Evolutionary conservation across 2,329 filamentous ascomycete genomes (phyloP), one percentile per base, ranked within the genome.

Genomic region (Hymenoscyphus scutula): DNA sequence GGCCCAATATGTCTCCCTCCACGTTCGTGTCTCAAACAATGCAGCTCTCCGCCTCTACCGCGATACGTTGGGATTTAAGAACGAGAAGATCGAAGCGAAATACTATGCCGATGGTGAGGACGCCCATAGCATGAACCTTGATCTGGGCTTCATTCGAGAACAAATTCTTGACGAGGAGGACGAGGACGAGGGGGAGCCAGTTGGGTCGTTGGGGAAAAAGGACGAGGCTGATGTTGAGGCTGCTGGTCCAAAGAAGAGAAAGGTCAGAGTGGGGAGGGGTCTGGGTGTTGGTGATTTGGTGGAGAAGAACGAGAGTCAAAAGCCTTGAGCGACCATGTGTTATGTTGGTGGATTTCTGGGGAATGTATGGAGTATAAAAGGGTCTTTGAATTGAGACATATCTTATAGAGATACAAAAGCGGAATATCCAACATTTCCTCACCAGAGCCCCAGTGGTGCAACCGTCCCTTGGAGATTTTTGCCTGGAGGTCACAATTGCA

Each of bases 41-140:
- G 95, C 95, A 6, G 95, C 95, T 29, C 85, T 97, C 66, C 91
- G 90, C 72, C 85, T 99, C 25, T 99, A 99, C 84, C 88, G 92
- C 71, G 90, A 96, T 75, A 97, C 93, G 0, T 86, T 97, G 0
- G 89, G 91, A 60, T 98, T 97, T 82, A 85, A 88, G 74, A 90
- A 91, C 69, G 91, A 95, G 68, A 95, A 92, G 80, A 87, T 89
- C 11, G 92, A 96, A 78, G 76, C 84, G 56, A 95, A 93, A 79
- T 97, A 97, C 84, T 99, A 99, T 76, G 95, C 95, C 62, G 95
- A 99, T 76, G 94, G 94, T 64, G 95, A 99, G 80, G 92, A 99
- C 79, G 95, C 95, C 41, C 97, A 88, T 75, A 90, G 87, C 74
- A 99, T 99, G 95, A 88, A 88, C 66, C 90, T 97, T 76, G 89